Percentiles rank a stretch among this genome's conserved stretches.
phyloP scores from a whole-genome alignment of 495 filamentous ascomycete species.

The Penicillium chermesinum region DNA sequence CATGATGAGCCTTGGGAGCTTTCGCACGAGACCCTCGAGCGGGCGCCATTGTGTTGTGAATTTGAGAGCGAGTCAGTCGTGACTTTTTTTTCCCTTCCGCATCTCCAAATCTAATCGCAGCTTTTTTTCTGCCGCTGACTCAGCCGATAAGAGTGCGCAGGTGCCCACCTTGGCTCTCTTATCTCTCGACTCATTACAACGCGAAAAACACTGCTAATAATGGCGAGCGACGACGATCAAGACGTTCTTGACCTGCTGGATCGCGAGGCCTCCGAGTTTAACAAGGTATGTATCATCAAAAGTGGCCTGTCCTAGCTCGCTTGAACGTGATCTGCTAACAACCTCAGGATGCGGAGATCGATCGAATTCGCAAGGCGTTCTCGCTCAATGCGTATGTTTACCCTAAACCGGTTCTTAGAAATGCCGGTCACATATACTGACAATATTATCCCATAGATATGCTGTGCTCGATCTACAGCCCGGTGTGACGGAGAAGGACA shows the following conservation, averaged over 20 bases:
- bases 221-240: constrained; percentile 58
- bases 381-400: constrained; percentile 73
- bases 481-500: constrained; percentile 91
- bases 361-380: constrained; percentile 88
- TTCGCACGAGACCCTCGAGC: constrained; percentile 16
- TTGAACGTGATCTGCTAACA: constrained; percentile 6
- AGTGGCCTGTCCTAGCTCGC: not conserved
- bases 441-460: constrained; percentile 53
- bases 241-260: constrained; percentile 83
- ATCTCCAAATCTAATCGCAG: constrained; percentile 5
- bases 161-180: not conserved
- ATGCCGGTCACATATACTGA: not conserved
- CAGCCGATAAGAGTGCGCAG: constrained; percentile 34
- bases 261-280: constrained; percentile 81
- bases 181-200: not conserved
- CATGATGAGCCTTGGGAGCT: constrained; percentile 23
- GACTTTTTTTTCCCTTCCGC: not conserved
- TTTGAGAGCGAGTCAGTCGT: constrained; percentile 5
- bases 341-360: constrained; percentile 86
- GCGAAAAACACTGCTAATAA: constrained; percentile 1
- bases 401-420: not conserved
- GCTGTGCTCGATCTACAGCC: constrained; percentile 94
- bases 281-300: constrained; percentile 73
- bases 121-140: constrained; percentile 35
- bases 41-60: constrained; percentile 27